Evolutionary conservation across 164 flowering plant species (phyloP), one percentile per base, ranked within the genome.

Genomic region (Chloranthus sessilifolius): DNA sequence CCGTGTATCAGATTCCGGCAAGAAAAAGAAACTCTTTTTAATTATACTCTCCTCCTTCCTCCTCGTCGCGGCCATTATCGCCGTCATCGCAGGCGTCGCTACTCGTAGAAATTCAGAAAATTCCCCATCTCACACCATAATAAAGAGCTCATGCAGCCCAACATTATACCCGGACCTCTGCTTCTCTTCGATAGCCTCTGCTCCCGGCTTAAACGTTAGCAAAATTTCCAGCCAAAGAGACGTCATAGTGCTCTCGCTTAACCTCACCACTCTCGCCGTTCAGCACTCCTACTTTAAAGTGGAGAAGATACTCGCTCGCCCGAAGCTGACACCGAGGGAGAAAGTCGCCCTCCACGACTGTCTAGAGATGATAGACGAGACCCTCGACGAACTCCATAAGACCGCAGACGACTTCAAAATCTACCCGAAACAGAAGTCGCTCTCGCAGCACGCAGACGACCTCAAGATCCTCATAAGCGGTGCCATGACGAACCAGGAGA

Each of bases 401-500:
- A 72, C 83, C 0, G 47, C 57, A 2, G 61, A 57, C 2, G 88
- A 85, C 40, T 66, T 92, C 11, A 31, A 74, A 0, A 40, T 24
- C 6, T 90, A 87, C 53, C 94, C 88, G 0, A 53, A 29, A 23
- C 63, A 60, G 53, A 80, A 78, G 45, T 62, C 86, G 0, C 23
- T 84, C 0, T 2, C 46, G 1, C 58, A 65, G 1, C 79, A 77
- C 5, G 88, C 86, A 0, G 82, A 78, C 12, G 81, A 86, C 39
- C 74, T 86, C 25, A 83, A 78, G 49, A 77, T 74, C 1, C 70
- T 83, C 0, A 31, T 84, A 8, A 80, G 90, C 26, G 72, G 85
- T 3, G 88, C 88, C 3, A 85, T 87, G 53, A 90, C 97, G 1
- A 90, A 84, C 53, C 89, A 85, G 51, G 83, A 79, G 1, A 70